phyloP scores from a whole-genome alignment of 2,329 filamentous ascomycete genomes.

The Bipolaris victoriae region DNA sequence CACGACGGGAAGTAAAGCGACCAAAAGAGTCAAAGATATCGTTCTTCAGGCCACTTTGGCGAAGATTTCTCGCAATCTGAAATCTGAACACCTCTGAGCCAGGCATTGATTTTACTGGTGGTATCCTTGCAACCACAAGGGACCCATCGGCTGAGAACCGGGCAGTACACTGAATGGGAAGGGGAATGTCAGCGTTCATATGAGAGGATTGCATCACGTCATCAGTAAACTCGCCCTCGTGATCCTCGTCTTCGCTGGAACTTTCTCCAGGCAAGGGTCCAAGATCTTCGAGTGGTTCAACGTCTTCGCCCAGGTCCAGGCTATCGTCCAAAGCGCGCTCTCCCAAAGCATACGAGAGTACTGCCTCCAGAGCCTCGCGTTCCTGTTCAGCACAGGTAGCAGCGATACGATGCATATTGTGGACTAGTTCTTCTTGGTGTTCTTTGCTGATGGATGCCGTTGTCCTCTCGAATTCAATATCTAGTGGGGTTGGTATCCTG shows the following conservation, averaged over 20 bases:
- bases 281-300: constrained; percentile 58
- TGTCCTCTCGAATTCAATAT: constrained; percentile 63
- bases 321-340: constrained; percentile 65
- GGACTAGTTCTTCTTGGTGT: constrained; percentile 55
- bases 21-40: constrained; percentile 70
- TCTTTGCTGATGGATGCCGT: constrained; percentile 59
- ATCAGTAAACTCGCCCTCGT: constrained; percentile 57
- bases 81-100: constrained; percentile 30
- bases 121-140: constrained; percentile 56
- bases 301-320: constrained; percentile 54
- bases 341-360: constrained; percentile 66
- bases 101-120: constrained; percentile 50
- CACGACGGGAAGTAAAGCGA: constrained; percentile 44
- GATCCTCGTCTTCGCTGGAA: constrained; percentile 82
- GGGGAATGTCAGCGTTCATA: constrained; percentile 68
- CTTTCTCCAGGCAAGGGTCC: constrained; percentile 65
- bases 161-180: constrained; percentile 65
- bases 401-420: constrained; percentile 62
- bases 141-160: constrained; percentile 64
- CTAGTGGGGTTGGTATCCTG: constrained; percentile 53
- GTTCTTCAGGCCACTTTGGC: constrained; percentile 46
- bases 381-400: constrained; percentile 60
- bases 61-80: constrained; percentile 35
- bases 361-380: constrained; percentile 65
- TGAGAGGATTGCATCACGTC: constrained; percentile 61